Evolutionary conservation across 768 basidiomycete species (phyloP).

Genomic region (Amanita jacksonii): DNA sequence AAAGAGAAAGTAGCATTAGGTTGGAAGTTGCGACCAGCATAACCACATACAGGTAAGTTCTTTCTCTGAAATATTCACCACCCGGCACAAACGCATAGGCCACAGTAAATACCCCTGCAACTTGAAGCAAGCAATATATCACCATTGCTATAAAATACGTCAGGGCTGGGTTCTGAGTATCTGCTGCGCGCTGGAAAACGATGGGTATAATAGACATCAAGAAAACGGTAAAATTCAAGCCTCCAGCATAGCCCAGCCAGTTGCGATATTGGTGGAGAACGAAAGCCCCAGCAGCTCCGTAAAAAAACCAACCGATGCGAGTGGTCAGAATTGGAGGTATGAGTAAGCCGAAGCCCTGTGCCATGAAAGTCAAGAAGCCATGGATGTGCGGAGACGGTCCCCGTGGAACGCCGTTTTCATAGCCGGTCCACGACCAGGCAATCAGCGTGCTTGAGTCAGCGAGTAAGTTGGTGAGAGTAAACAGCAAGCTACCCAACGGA

Average conservation of each 20-base stretch:
- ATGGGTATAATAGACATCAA: slow-evolving; percentile 53
- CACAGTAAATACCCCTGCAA: slow-evolving; percentile 73
- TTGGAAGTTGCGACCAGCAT: background rate
- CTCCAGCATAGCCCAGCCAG: slow-evolving; percentile 65
- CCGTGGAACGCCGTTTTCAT: slow-evolving; percentile 42
- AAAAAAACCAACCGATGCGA: slow-evolving; percentile 43
- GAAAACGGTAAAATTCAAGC: slow-evolving; percentile 54
- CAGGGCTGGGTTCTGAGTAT: slow-evolving; percentile 30
- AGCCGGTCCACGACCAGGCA: slow-evolving; percentile 90
- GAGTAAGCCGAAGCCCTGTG: slow-evolving; percentile 48
- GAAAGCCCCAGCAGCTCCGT: slow-evolving; percentile 43
- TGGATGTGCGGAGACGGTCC: slow-evolving; percentile 71
- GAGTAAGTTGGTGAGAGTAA: slow-evolving; percentile 62
- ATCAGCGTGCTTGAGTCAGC: slow-evolving; percentile 72
- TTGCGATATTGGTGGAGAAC: slow-evolving; percentile 50
- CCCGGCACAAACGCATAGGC: slow-evolving; percentile 90
- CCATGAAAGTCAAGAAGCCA: slow-evolving; percentile 56
- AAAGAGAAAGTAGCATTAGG: slow-evolving; percentile 1
- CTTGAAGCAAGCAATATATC: slow-evolving; percentile 50
- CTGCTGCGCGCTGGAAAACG: slow-evolving; percentile 39
- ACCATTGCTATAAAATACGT: slow-evolving; percentile 50
- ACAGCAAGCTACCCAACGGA: slow-evolving; percentile 60
- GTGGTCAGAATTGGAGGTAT: slow-evolving; percentile 27
- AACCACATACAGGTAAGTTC: slow-evolving; percentile 56
- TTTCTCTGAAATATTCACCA: slow-evolving; percentile 63